These are phyloP conservation scores for Solanum ossicruentum DNA, from an alignment of 257 asterid genomes.

Conservation along the genomic window DNA sequence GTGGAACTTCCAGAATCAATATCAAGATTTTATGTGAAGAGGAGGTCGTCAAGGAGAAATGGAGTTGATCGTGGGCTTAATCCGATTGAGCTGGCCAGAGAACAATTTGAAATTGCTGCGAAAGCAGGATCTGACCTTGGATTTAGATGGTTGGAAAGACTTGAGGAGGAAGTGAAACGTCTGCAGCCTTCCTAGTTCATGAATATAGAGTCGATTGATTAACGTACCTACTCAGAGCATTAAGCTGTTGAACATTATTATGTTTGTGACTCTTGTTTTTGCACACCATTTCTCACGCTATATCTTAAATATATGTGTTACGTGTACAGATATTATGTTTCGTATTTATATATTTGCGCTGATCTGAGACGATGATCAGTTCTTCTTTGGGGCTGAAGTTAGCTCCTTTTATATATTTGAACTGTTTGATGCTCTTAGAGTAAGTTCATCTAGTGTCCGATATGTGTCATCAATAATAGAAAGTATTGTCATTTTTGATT, in stretches of 20 bases:
- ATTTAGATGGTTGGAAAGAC: conserved; percentile 63
- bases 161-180: conserved; percentile 56
- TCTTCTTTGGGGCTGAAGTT: no score
- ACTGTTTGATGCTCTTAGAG: no score
- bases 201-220: not conserved
- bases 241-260: not conserved
- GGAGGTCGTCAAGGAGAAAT: conserved; percentile 19
- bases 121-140: conserved; percentile 83
- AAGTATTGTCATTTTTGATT: no score
- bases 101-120: conserved; percentile 76
- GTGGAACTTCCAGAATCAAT: conserved; percentile 58
- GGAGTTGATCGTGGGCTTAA: conserved; percentile 10
- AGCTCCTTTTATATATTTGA: no score
- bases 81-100: conserved; percentile 67
- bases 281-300: not conserved
- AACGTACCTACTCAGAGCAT: not conserved
- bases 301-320: not conserved
- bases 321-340: not conserved
- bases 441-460: no score
- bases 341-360: not conserved
- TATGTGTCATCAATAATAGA: no score
- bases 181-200: conserved; percentile 6
- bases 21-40: conserved; percentile 34
- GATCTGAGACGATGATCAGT: no score
- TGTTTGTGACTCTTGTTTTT: not conserved